Evolutionary conservation across 106 monocot genomes (phyloP), one percentile per base, ranked within the genome.

Genomic region (Agapanthus africanus): DNA sequence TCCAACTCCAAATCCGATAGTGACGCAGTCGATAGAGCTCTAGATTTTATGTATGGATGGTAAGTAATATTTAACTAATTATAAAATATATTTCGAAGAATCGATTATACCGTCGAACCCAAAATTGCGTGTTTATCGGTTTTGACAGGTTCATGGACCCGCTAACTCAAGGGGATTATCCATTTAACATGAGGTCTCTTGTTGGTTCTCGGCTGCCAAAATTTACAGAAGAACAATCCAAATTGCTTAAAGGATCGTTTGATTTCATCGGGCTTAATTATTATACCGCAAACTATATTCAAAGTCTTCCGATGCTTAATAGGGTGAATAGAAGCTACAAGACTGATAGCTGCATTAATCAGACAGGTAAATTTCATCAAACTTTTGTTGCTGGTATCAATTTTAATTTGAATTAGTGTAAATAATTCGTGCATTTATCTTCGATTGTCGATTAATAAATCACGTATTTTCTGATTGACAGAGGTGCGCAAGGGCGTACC

Each of bases 241-340:
- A 73, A 16, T 31, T 31, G 44, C 6, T 88, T 13, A 75, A 66
- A 54, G 81, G 76, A 18, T 72, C 87, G 42, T 84, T 73, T 44
- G 83, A 88, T 40, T 84, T 83, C 65, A 57, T 88, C 18, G 84
- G 87, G 6, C 14, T 84, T 7, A 88, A 88, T 57, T 69, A 83
- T 28, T 88, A 88, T 19, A 64, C 63, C 0, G 10, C 66, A 28
- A 66, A 66, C 16, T 66, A 66, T 66, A 41, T 44, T 27, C 6
- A 42, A 1, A 66, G 26, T 44, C 41, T 66, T 41, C 66, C 66
- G 4, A 19, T 28, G 28, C 16, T 11, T 11, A 66, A 44, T 44
- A 1, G 4, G 14, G 31, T 44, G 26, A 42, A 66, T 14, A 44
- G 16, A 35, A 66, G 28, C 40, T 66, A 66, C 15, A 19, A 15